These are phyloP conservation scores for Bimuria novae-zelandiae DNA, from an alignment of 2,329 filamentous ascomycete species.

Conservation along the genomic window DNA sequence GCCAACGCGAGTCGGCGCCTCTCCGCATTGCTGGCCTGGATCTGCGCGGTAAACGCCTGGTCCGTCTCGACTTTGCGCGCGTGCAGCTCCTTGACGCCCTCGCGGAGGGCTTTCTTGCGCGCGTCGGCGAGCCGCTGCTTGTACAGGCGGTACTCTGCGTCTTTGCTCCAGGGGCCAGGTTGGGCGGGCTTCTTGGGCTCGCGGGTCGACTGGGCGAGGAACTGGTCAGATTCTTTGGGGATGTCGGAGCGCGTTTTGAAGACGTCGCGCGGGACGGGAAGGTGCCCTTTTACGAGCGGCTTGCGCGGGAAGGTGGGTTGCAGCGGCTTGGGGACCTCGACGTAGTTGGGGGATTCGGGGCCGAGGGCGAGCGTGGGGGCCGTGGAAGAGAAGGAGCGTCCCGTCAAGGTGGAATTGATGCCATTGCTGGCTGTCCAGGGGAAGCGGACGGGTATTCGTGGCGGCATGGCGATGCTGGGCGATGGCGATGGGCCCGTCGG, in stretches of 20 bases:
- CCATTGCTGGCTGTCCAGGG: conserved; percentile 30
- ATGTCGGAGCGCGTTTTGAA: conserved; percentile 58
- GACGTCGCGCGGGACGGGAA: conserved; percentile 81
- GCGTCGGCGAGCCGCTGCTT: conserved; percentile 73
- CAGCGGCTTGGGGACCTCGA: conserved; percentile 77
- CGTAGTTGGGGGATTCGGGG: conserved; percentile 86
- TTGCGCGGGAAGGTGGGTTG: conserved; percentile 65
- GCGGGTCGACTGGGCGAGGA: conserved; percentile 65
- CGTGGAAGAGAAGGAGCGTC: conserved; percentile 53
- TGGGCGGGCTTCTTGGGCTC: conserved; percentile 52
- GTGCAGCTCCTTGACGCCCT: conserved; percentile 73
- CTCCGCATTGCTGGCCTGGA: conserved; percentile 48
- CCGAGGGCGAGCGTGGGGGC: conserved; percentile 58
- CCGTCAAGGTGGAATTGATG: conserved; percentile 14
- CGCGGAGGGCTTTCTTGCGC: conserved; percentile 72
- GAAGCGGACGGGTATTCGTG: conserved; percentile 45
- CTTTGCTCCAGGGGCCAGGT: conserved; percentile 37
- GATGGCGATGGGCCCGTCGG: conserved; percentile 23
- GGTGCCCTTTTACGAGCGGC: conserved; percentile 69
- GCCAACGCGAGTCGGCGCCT: conserved; percentile 60
- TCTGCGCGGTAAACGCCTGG: conserved; percentile 21
- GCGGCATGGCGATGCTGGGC: conserved; percentile 44
- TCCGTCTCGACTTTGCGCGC: conserved; percentile 40
- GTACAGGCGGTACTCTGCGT: conserved; percentile 63
- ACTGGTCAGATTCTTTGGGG: conserved; percentile 63